phyloP scores from a whole-genome alignment of 2,329 filamentous ascomycete species.

The Esteya vermicola region DNA sequence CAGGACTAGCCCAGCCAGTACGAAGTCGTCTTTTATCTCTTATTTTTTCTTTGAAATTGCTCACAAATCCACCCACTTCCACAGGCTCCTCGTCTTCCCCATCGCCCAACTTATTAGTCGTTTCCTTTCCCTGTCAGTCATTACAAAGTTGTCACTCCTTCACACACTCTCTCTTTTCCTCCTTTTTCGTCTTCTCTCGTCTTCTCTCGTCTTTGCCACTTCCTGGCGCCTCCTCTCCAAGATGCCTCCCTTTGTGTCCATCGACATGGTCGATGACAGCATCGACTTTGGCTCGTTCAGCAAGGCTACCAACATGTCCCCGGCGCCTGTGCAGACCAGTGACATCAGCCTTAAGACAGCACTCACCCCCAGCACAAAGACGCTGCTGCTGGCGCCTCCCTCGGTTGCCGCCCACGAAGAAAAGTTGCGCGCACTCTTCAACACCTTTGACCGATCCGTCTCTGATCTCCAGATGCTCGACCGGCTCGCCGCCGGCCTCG shows the following conservation, averaged over 20 bases:
- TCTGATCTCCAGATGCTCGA: conserved; percentile 98
- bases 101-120: not conserved
- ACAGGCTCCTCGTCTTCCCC: conserved; percentile 1
- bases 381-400: conserved; percentile 57
- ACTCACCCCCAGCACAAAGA: conserved; percentile 1
- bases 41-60: conserved; percentile 6
- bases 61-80: conserved; percentile 10
- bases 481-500: conserved; percentile 69
- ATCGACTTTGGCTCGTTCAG: conserved; percentile 5
- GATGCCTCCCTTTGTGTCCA: conserved; percentile 10
- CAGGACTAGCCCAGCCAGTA: conserved; percentile 4
- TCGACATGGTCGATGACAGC: conserved; percentile 10
- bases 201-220: not conserved
- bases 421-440: conserved; percentile 56
- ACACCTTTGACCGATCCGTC: conserved; percentile 55
- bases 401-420: conserved; percentile 78
- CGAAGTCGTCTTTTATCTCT: conserved; percentile 1
- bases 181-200: not conserved
- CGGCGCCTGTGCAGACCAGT: not conserved
- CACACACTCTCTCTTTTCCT: not conserved
- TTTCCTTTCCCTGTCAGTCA: not conserved
- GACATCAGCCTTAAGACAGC: not conserved
- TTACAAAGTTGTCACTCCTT: not conserved
- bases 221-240: not conserved
- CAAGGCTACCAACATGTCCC: too few species aligned